Base-by-base conservation (phyloP, 306 rosid genomes). In the Quercus alba region DNA sequence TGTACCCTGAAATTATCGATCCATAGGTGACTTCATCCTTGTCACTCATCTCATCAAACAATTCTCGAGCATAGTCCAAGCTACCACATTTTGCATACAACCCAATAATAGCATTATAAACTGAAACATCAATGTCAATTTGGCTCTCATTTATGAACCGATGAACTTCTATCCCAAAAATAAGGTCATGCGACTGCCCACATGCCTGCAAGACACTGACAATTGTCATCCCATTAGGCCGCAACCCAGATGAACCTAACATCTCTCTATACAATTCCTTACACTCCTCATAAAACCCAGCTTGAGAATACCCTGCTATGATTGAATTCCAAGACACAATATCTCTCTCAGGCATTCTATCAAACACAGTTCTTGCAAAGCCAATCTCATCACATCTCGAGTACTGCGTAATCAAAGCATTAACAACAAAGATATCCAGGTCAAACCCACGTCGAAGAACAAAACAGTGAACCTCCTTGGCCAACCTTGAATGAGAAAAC, bases 131-230 rank as follows among this genome's bases (percentile, higher is more conserved):
- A 75, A 85, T 67, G 84, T 84, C 80, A 63, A 95, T 82, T 31
- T 59, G 81, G 57, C 20, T 87, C 75, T 90, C 94, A 30, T 77
- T 86, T 33, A 88, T 56, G 3, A 81, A 79, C 56, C 56, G 75
- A 71, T 90, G 97, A 83, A 91, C 93, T 62, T 93, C 91, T 81
- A 88, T 82, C 38, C 99, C 97, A 0, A 85, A 84, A 19, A 68
- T 28, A 58, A 93, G 94, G 86, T 95, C 97, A 35, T 77, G 87
- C 0, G 93, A 91, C 81, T 95, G 97, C 14, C 94, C 92, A 90
- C 99, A 91, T 2, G 98, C 94, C 84, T 93, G 99, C 89, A 93
- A 81, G 66, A 93, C 86, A 38, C 96, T 90, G 63, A 89, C 89
- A 1, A 79, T 7, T 0, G 99, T 91, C 66, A 90, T 84, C 8